Conservation (phyloP, 1,284 basidiomycete genomes). For the Veloporphyrellus conicus region DNA sequence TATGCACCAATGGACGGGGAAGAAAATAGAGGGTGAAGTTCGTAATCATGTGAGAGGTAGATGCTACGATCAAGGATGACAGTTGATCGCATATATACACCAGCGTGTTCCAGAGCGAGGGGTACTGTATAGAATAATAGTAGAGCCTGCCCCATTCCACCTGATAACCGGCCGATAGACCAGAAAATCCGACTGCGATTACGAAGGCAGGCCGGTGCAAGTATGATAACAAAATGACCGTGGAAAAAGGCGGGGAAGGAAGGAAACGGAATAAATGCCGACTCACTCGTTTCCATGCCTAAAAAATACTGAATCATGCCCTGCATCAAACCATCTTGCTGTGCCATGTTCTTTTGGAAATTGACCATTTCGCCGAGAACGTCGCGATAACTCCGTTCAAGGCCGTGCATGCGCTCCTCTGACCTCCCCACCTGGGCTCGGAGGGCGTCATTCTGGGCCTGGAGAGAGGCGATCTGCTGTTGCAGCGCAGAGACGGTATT, state of each 20-base stretch:
- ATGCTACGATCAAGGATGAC: too few relatives aligned
- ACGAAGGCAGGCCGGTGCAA: background rate
- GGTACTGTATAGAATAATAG: too few relatives aligned
- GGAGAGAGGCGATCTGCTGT: slow-evolving; percentile 25
- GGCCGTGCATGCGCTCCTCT: slow-evolving; percentile 50
- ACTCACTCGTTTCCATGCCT: slow-evolving; percentile 61
- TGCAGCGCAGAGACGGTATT: slow-evolving; percentile 24
- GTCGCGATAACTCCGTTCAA: slow-evolving; percentile 74
- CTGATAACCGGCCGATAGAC: too few relatives aligned
- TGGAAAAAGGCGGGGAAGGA: background rate
- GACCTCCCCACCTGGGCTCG: slow-evolving; percentile 59
- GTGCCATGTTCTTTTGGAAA: slow-evolving; percentile 79
- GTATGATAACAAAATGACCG: too few relatives aligned
- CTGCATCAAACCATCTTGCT: slow-evolving; percentile 83
- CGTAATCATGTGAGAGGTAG: too few relatives aligned
- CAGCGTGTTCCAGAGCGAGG: too few relatives aligned
- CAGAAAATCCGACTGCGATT: too few relatives aligned
- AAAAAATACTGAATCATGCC: slow-evolving; percentile 78
- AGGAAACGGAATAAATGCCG: background rate
- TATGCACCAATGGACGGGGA: background rate
- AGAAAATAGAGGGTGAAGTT: background rate
- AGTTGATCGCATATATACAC: too few relatives aligned
- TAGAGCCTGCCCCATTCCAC: too few relatives aligned
- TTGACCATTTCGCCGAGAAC: slow-evolving; percentile 79
- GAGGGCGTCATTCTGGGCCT: slow-evolving; percentile 31